Base-by-base conservation (phyloP, 1,284 basidiomycete genomes). In the Ceratobasidium sp. region DNA sequence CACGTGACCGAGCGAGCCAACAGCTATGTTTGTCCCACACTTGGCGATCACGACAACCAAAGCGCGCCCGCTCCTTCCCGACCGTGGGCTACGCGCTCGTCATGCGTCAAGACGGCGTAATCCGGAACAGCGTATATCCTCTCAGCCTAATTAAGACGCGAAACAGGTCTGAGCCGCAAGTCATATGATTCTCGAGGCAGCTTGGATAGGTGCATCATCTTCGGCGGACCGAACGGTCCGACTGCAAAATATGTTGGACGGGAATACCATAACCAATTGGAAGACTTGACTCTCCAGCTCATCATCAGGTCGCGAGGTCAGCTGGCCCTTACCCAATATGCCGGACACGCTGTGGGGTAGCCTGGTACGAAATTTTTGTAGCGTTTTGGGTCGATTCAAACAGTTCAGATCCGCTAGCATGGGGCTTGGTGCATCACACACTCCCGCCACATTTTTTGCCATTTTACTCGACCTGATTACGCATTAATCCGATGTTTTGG, bases 191-290 rank as follows among this genome's bases (percentile, higher is more conserved):
- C 60, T 63, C 26, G 60, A 40, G 60, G 39, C n/a, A 42, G 33
- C 60, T 18, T 40, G 60, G 39, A 42, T 39, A 63, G 33, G 15
- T 39, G n/a, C 18, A 63, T 63, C 33, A 15, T 33, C n/a, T 20
- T 15, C 60, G 10, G n/a, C 60, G 60, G 60, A 42, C 60, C 60
- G 60, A 6, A 33, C 58, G 58, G 58, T 39, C 58, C 58, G 58
- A 15, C 12, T n/a, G 28, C 28, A 39, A 33, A 42, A 42, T 63
- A 39, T 63, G 60, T 63, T 63, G 60, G 60, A 63, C 60, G 60
- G 60, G 60, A 63, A 63, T 63, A 63, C 60, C 39, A 63, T 63
- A 63, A 63, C 60, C 60, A 63, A 63, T 63, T 63, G 33, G 60
- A 63, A 63, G 60, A 42, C 60, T 42, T 7, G 15, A 18, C 60